phyloP scores from a whole-genome alignment of 345 rosid species.

The Murraya paniculata region DNA sequence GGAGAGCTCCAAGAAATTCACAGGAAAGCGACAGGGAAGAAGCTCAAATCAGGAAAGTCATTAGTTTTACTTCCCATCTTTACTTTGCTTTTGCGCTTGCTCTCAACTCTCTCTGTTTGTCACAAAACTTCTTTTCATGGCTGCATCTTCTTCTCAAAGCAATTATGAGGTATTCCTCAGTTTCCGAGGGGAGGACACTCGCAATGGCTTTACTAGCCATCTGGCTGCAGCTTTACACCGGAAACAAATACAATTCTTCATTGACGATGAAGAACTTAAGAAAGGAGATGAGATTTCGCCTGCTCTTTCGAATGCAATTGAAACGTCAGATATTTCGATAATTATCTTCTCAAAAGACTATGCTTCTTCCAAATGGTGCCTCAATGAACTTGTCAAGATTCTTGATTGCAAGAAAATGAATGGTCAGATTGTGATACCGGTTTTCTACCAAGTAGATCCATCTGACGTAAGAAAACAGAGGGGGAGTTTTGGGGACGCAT shows the following conservation, averaged over 20 bases:
- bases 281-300: not conserved
- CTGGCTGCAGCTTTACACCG: too few species aligned
- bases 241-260: too few species aligned
- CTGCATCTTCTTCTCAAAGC: not conserved
- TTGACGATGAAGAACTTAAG: not conserved
- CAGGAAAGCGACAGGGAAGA: too few species aligned
- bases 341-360: not conserved
- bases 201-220: fast-evolving
- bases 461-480: not conserved
- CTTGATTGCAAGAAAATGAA: not conserved
- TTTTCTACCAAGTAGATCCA: fast-evolving
- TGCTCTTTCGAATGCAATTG: not conserved
- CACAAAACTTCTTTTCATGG: not conserved
- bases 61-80: too few species aligned
- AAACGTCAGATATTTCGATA: not conserved
- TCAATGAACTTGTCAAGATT: not conserved
- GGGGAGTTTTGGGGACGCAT: fast-evolving
- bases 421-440: not conserved
- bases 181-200: too few species aligned
- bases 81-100: too few species aligned
- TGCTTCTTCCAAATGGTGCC: not conserved
- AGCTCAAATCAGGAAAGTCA: too few species aligned
- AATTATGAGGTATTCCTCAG: not conserved
- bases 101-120: not conserved
- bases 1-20: too few species aligned